Percentiles rank a stretch among this genome's conserved stretches.
Conservation (phyloP, 805 yeast genomes). For the Candida ascalaphidarum region DNA sequence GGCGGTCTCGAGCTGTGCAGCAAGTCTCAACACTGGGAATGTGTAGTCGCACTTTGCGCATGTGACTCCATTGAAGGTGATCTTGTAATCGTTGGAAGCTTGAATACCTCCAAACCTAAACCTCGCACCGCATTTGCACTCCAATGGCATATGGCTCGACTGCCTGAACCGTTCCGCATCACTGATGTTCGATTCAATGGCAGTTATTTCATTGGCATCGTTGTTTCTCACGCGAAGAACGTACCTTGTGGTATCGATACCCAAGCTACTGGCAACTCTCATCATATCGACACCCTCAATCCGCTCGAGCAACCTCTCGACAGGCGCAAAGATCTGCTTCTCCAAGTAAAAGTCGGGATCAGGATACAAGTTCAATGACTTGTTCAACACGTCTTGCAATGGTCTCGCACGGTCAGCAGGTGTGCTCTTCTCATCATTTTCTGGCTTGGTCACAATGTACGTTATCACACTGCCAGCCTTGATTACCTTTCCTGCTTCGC, state of each 20-base stretch:
- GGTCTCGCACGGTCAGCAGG: slow-evolving; percentile 83
- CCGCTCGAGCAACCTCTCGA: slow-evolving; percentile 76
- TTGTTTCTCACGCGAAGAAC: slow-evolving; percentile 33
- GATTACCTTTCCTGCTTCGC: slow-evolving; percentile 77
- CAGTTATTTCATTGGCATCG: slow-evolving; percentile 41
- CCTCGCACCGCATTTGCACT: slow-evolving; percentile 52
- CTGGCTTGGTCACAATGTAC: slow-evolving; percentile 56
- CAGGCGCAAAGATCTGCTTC: slow-evolving; percentile 85
- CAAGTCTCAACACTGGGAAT: slow-evolving; percentile 46
- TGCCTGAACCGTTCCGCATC: slow-evolving; percentile 78
- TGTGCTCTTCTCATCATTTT: slow-evolving; percentile 25
- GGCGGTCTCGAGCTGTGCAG: slow-evolving; percentile 66
- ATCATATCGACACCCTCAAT: slow-evolving; percentile 82
- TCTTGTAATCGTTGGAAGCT: slow-evolving; percentile 49
- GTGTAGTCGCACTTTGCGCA: slow-evolving; percentile 54
- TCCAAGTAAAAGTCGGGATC: slow-evolving; percentile 77
- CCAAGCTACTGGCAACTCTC: slow-evolving; percentile 68
- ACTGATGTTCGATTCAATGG: slow-evolving; percentile 72
- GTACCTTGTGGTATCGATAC: slow-evolving; percentile 64
- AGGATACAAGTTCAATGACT: slow-evolving; percentile 44
- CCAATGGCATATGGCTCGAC: slow-evolving; percentile 44
- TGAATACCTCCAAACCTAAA: slow-evolving; percentile 73
- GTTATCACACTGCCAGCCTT: slow-evolving; percentile 88
- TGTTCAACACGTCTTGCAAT: slow-evolving; percentile 58
- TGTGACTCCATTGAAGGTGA: slow-evolving; percentile 61